A percentile compares a stretch with the other conserved stretches of the same genome.
phyloP scores from a whole-genome alignment of 345 rosid genomes.

The Cochlearia excelsa region DNA sequence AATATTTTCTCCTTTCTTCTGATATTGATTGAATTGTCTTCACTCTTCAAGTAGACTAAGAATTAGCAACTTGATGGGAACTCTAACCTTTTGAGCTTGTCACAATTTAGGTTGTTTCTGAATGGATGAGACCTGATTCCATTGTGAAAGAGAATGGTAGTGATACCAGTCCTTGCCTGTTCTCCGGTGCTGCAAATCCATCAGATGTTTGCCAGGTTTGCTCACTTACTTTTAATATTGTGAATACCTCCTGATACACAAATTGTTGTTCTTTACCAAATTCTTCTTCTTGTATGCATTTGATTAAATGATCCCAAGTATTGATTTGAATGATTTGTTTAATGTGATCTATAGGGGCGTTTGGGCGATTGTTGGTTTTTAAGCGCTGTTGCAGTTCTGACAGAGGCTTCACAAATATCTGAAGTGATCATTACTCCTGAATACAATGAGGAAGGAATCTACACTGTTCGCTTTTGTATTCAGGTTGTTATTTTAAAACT shows the following conservation, averaged over 20 bases:
- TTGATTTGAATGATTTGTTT: slow-evolving; percentile 16
- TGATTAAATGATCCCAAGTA: slow-evolving; percentile 6
- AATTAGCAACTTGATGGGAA: slow-evolving; percentile 17
- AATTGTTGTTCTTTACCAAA: slow-evolving; percentile 19
- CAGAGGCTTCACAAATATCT: slow-evolving; percentile 91
- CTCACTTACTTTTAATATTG: slow-evolving; percentile 11
- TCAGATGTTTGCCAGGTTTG: slow-evolving; percentile 99
- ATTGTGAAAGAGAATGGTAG: slow-evolving; percentile 59
- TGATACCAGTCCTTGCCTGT: slow-evolving; percentile 75
- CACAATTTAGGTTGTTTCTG: slow-evolving; percentile 75
- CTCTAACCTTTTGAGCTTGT: slow-evolving; percentile 32
- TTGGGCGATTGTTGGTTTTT: slow-evolving; percentile 99
- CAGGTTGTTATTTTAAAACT: slow-evolving; percentile 57
- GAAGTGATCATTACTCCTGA: slow-evolving; percentile 97
- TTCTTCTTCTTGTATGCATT: slow-evolving; percentile 11
- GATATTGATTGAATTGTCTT: slow-evolving; percentile 17
- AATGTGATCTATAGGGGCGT: slow-evolving; percentile 65
- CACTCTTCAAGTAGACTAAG: slow-evolving; percentile 14
- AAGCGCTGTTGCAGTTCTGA: slow-evolving; percentile 95
- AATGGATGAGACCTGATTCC: slow-evolving; percentile 96
- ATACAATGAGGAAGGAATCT: slow-evolving; percentile 96
- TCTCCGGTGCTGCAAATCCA: slow-evolving; percentile 88
- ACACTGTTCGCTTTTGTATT: slow-evolving; percentile 98
- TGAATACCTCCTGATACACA: slow-evolving; percentile 15
- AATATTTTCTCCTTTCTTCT: slow-evolving; percentile 15